Evolutionary conservation across 352 stramenopile genomes (phyloP), one percentile per base, ranked within the genome.

Genomic region (Phytopythium boreale): DNA sequence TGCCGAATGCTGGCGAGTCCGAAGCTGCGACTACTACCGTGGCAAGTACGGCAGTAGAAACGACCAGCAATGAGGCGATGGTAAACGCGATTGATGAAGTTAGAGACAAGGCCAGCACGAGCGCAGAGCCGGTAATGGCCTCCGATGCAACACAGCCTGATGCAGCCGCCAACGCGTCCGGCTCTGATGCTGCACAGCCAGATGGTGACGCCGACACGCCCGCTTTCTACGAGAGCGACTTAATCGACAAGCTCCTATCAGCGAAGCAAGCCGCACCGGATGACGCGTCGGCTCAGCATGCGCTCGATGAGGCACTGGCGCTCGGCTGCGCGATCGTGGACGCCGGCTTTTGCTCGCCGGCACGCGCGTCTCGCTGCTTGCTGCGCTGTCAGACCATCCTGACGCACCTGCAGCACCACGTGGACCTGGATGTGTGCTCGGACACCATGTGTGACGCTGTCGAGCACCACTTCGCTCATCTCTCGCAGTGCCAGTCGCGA

Each of bases 291-390:
- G 70, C 69, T 12, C 69, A 74, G 24, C 51, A 59, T 0, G 64
- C 74, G 47, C 80, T 88, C 63, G 66, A 82, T 29, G 57, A 76
- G 53, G 59, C 75, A 20, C 70, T 89, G 52, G 61, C 73, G 11
- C 47, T 87, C 19, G 80, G 75, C 22, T 84, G 72, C 61, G 69
- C 77, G 51, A 85, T 88, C 66, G 79, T 87, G 39, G 80, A 89
- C 26, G 79, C 80, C 26, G 82, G 75, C 11, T 88, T 89, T 64
- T 89, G 80, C 56, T 70, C 76, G 6, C 63, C 72, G 11, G 56
- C 75, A 4, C 87, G 86, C 70, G 71, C 77, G 14, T 68, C 74
- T 59, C 68, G 70, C 0, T 89, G 80, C 56, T 60, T 88, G 27
- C 65, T 89, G 17, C 69, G 79, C 27, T 89, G 80, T 65, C 74